phyloP scores from a whole-genome alignment of 768 basidiomycete species.

The Jaapia argillacea region DNA sequence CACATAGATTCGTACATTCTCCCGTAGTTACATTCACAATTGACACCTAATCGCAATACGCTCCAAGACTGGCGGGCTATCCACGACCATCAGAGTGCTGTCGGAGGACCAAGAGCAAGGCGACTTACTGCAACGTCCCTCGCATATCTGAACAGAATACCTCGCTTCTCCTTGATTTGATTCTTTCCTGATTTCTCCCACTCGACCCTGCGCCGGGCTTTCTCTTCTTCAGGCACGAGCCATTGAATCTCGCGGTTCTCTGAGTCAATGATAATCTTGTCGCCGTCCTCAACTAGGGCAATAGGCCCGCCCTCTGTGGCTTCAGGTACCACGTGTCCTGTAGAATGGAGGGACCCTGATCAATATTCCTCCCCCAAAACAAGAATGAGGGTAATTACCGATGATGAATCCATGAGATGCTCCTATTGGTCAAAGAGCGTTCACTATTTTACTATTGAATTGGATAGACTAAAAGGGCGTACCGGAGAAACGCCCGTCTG shows the following conservation, averaged over 20 bases:
- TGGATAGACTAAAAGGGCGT: too few species aligned
- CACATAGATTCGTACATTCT: too few species aligned
- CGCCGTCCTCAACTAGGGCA: slow-evolving; percentile 78
- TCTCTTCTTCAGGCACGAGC: slow-evolving; percentile 60
- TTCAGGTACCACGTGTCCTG: slow-evolving; percentile 54
- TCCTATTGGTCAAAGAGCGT: too few species aligned
- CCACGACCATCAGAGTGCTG: slow-evolving; percentile 1
- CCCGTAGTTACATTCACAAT: background rate
- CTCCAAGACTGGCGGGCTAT: slow-evolving; percentile 74
- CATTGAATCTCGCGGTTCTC: slow-evolving; percentile 57
- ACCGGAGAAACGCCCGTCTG: slow-evolving; percentile 85
- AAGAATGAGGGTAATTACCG: slow-evolving; percentile 19
- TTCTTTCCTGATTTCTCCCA: slow-evolving; percentile 65
- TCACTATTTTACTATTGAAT: too few species aligned
- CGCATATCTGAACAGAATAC: slow-evolving; percentile 72
- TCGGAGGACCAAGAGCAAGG: slow-evolving; percentile 3
- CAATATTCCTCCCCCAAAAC: background rate
- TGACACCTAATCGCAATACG: slow-evolving; percentile 60
- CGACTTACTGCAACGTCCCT: slow-evolving; percentile 77
- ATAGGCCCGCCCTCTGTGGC: slow-evolving; percentile 81
- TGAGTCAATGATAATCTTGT: slow-evolving; percentile 67
- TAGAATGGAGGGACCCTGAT: slow-evolving; percentile 6
- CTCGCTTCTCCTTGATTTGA: slow-evolving; percentile 59
- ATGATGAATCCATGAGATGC: slow-evolving; percentile 63
- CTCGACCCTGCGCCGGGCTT: slow-evolving; percentile 44